phyloP scores from a whole-genome alignment of 345 rosid species.

The Conringia planisiliqua region DNA sequence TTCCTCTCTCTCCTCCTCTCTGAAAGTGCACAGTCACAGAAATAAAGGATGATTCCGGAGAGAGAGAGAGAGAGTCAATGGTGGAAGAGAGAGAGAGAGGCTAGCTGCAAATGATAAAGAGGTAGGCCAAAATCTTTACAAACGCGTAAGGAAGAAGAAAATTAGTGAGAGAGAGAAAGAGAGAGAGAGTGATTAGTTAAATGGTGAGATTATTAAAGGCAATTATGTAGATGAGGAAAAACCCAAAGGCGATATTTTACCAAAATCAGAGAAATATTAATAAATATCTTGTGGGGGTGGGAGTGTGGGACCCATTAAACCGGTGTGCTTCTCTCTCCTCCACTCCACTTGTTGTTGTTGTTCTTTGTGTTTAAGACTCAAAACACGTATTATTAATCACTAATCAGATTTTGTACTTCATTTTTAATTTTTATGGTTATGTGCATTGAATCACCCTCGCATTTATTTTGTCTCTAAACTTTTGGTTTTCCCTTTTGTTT shows the following conservation, averaged over 20 bases:
- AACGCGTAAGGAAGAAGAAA: slow-evolving; percentile 44
- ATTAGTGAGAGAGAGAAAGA: slow-evolving; percentile 21
- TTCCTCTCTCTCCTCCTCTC: slow-evolving; percentile 21
- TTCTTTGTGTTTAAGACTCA: slow-evolving; percentile 1
- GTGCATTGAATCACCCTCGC: not conserved
- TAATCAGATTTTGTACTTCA: not conserved
- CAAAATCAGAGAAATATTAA: not conserved
- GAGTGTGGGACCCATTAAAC: slow-evolving; percentile 23
- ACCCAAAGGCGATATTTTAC: slow-evolving; percentile 10
- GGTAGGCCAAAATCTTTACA: not conserved
- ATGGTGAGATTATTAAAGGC: slow-evolving; percentile 27
- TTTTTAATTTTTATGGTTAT: not conserved
- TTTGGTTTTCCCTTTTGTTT: not conserved
- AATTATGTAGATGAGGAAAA: slow-evolving; percentile 22
- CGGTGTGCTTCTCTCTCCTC: slow-evolving; percentile 13
- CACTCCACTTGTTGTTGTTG: slow-evolving; percentile 21
- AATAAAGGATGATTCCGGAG: slow-evolving; percentile 32
- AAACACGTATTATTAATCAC: slow-evolving; percentile 2
- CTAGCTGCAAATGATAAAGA: slow-evolving; percentile 24
- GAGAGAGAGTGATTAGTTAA: slow-evolving; percentile 25
- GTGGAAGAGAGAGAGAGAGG: slow-evolving; percentile 22
- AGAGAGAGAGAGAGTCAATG: slow-evolving; percentile 31
- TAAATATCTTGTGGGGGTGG: not conserved
- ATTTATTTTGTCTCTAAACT: not conserved
- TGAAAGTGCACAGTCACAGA: slow-evolving; percentile 34